A percentile compares a stretch with the other conserved stretches of the same genome.
Conservation (phyloP, 2,329 filamentous ascomycete genomes). For the Berkeleyomyces rouxiae region DNA sequence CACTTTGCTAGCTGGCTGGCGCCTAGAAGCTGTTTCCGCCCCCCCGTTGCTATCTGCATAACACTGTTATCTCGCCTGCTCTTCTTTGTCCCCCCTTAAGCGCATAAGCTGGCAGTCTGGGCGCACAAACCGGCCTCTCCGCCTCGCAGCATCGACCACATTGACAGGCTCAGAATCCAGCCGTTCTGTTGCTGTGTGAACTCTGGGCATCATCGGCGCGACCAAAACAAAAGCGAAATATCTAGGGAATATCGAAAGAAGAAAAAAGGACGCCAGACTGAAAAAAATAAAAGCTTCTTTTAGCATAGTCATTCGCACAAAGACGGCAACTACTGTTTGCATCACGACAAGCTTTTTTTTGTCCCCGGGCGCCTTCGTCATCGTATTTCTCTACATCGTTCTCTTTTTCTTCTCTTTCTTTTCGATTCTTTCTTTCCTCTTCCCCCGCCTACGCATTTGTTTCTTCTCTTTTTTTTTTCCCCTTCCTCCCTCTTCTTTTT, state of each 20-base stretch:
- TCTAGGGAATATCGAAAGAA: background rate
- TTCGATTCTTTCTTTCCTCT: background rate
- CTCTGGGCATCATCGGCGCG: background rate
- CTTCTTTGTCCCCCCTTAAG: too few relatives aligned
- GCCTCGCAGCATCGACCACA: background rate
- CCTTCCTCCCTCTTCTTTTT: background rate
- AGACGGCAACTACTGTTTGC: background rate
- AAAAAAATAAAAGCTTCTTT: background rate
- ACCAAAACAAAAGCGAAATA: background rate
- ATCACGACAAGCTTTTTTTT: background rate
- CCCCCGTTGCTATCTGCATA: background rate
- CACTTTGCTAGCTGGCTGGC: too few relatives aligned
- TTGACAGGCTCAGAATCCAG: background rate
- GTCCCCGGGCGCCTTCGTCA: background rate
- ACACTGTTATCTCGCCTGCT: background rate
- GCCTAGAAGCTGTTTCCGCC: too few relatives aligned
- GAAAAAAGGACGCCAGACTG: background rate
- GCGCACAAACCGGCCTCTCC: background rate
- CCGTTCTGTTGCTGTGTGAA: background rate
- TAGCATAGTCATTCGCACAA: background rate
- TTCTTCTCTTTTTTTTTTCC: background rate
- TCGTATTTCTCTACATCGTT: background rate
- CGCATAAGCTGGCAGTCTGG: too few relatives aligned
- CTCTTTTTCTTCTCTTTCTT: background rate
- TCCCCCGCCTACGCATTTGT: background rate